A percentile compares a stretch with the other conserved stretches of the same genome.
Conservation (phyloP, 2,329 filamentous ascomycete species). For the Nigrospora sphaerica region DNA sequence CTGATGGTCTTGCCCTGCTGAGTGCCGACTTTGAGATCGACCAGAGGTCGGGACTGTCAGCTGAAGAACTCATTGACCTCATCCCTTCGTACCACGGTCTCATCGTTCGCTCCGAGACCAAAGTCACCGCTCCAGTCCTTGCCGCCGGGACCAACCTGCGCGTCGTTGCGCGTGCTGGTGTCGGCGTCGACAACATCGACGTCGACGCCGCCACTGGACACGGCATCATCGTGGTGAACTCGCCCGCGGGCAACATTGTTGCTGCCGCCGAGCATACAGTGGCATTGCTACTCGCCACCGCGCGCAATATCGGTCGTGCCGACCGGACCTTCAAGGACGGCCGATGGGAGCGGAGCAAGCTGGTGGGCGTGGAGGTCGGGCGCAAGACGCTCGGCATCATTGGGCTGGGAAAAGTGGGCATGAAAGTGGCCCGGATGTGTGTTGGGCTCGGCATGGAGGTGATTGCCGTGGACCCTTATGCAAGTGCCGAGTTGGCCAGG, state of each 20-base stretch:
- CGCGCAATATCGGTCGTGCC: slow-evolving; percentile 65
- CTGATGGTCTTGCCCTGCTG: slow-evolving; percentile 68
- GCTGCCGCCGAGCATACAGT: slow-evolving; percentile 76
- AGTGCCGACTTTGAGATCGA: slow-evolving; percentile 63
- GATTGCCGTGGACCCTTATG: slow-evolving; percentile 70
- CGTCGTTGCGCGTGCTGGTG: slow-evolving; percentile 73
- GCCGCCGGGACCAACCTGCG: slow-evolving; percentile 60
- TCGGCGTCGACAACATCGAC: slow-evolving; percentile 79
- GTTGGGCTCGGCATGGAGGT: slow-evolving; percentile 72
- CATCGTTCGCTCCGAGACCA: slow-evolving; percentile 75
- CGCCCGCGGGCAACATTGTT: slow-evolving; percentile 71
- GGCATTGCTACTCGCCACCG: slow-evolving; percentile 65
- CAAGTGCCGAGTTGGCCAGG: slow-evolving; percentile 62
- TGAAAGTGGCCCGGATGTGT: slow-evolving; percentile 74
- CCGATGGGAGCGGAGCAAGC: slow-evolving; percentile 66
- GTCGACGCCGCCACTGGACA: slow-evolving; percentile 63
- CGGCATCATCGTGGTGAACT: slow-evolving; percentile 76
- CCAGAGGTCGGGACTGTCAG: slow-evolving; percentile 52
- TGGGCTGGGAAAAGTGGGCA: slow-evolving; percentile 75
- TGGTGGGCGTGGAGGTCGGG: slow-evolving; percentile 73
- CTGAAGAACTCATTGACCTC: slow-evolving; percentile 56
- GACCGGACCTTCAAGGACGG: slow-evolving; percentile 63
- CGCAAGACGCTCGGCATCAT: slow-evolving; percentile 71
- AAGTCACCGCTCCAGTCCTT: slow-evolving; percentile 65
- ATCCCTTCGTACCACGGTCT: slow-evolving; percentile 70